Evolutionary conservation across 2,329 filamentous ascomycete species (phyloP), one percentile per base, ranked within the genome.

Genomic region (Fusarium bulbicola): DNA sequence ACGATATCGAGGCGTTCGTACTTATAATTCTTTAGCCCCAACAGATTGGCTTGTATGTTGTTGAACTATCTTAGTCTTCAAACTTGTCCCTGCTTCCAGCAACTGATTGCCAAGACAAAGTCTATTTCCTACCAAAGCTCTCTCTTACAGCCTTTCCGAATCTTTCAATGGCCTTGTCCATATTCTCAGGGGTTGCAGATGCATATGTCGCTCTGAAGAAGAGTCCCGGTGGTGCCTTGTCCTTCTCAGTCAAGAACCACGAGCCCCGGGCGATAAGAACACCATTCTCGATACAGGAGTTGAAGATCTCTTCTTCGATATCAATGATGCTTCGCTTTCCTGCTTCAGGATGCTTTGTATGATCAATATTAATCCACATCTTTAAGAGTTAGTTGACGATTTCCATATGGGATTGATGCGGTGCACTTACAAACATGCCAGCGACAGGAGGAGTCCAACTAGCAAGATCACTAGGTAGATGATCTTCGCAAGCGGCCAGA

Each of bases 161-260:
- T 66, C 95, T 86, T 70, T 86, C 85, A 64, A 95, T 94, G 4
- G 93, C 93, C 77, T 91, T 88, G 6, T 85, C 86, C 86, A 95
- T 95, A 74, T 91, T 89, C 61, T 91, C 88, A 20, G 88, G 86
- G 18, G 89, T 91, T 5, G 95, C 95, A 42, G 95, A 92, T 1
- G 95, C 95, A 84, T 93, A 99, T 0, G 95, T 99, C 8, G 93
- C 91, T 59, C 96, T 89, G 86, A 98, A 97, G 84, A 94, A 98
- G 82, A 97, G 86, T 34, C 91, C 92, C 16, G 86, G 85, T 14
- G 86, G 86, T 8, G 83, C 86, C 78, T 85, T 86, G 53, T 89
- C 86, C 47, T 87, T 88, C 79, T 96, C 92, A 2, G 95, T 93
- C 66, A 90, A 88, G 87, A 98, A 99, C 95, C 95, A 99, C 53